Base-by-base conservation (phyloP, 2,329 filamentous ascomycete species). In the Sarocladium kiliense region DNA sequence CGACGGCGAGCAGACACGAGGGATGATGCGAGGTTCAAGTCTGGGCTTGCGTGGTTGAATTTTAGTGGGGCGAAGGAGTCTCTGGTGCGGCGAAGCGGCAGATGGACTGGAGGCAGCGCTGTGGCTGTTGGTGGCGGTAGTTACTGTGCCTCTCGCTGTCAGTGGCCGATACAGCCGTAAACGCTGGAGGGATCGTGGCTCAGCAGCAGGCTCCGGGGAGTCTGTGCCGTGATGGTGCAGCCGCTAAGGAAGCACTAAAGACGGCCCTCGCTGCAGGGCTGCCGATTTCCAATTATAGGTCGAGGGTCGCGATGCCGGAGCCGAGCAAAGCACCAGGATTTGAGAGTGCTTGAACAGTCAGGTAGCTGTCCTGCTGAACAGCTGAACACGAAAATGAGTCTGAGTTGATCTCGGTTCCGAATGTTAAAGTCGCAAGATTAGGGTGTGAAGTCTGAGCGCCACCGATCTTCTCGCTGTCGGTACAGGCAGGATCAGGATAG, bases 31-130 rank as follows among this genome's bases (percentile, higher is more conserved):
- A 51, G 10, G 16, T 34, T 27, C 7, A 51, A 36, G 47, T 18
- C 30, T 51, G 47, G 27, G 47, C 30, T 32, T 21, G 19, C 27
- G 27, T 23, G 30, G n/a, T 51, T 36, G 27, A 36, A 34, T 7
- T 6, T 34, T 23, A 23, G 47, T 36, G 47, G 47, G 47, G 47
- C 47, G 44, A 30, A 30, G 44, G 44, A 45, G 41, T 3, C 41
- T 45, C 18, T 11, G 23, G 23, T 23, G 47, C 47, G 47, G 26
- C 26, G 47, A 51, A 30, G 44, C 44, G 47, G 47, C 27, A 51
- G 47, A 51, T 36, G 47, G 11, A 36, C 7, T 11, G 47, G 21
- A 25, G n/a, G 44, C 23, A 18, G 23, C 44, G 4, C 26, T 49
- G 44, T 49, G 44, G 44, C 44, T 49, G 25, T 9, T 27, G 23